Evolutionary conservation across 352 stramenopile genomes (phyloP).

Genomic region (Sclerospora graminicola): DNA sequence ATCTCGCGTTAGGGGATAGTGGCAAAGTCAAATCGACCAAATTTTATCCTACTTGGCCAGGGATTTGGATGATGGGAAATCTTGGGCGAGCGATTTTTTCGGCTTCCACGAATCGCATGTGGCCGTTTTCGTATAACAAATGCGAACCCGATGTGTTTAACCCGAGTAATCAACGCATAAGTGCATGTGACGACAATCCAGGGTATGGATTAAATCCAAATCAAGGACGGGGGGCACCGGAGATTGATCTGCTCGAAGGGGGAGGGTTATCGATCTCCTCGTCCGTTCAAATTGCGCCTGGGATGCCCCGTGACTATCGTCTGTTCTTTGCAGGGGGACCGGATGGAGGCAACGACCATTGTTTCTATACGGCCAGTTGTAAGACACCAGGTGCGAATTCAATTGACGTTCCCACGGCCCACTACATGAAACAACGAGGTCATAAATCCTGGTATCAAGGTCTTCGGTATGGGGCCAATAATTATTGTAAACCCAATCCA

Average conservation of each 20-base stretch:
- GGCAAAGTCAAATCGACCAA: slow-evolving; percentile 10
- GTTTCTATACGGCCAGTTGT: slow-evolving; percentile 33
- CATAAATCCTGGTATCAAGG: slow-evolving; percentile 66
- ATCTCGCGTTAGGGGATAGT: slow-evolving; percentile 19
- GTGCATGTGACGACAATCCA: slow-evolving; percentile 85
- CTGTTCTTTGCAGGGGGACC: slow-evolving; percentile 7
- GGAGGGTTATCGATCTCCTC: slow-evolving; percentile 72
- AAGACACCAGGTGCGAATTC: slow-evolving; percentile 34
- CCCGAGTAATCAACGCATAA: slow-evolving; percentile 69
- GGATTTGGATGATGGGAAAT: slow-evolving; percentile 95
- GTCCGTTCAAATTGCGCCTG: slow-evolving; percentile 83
- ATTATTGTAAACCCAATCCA: slow-evolving; percentile 36
- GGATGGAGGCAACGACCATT: slow-evolving; percentile 5
- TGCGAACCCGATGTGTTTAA: slow-evolving; percentile 73
- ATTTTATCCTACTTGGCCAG: slow-evolving; percentile 85
- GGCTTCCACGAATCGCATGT: slow-evolving; percentile 88
- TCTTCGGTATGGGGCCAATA: slow-evolving; percentile 46
- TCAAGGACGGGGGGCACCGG: slow-evolving; percentile 86
- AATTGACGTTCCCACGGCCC: slow-evolving; percentile 24
- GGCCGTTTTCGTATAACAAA: slow-evolving; percentile 92
- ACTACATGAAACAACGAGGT: slow-evolving; percentile 27
- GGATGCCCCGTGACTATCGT: slow-evolving; percentile 47
- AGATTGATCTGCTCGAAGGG: slow-evolving; percentile 94
- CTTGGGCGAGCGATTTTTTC: slow-evolving; percentile 94
- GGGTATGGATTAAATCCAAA: slow-evolving; percentile 87